Evolutionary conservation across 257 asterid genomes (phyloP).

Genomic region (Petrea volubilis): DNA sequence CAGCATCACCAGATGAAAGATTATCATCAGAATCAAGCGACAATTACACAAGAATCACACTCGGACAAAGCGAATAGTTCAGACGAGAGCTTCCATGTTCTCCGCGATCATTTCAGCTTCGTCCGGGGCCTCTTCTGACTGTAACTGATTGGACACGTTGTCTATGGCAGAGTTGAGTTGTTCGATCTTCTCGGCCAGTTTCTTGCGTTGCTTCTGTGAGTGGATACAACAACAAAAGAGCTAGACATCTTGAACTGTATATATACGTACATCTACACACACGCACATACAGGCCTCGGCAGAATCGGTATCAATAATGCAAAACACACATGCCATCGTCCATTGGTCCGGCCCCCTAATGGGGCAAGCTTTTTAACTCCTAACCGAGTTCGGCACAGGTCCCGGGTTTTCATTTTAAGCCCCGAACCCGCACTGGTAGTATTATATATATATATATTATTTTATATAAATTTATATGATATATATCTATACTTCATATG

Average conservation of each 20-base stretch:
- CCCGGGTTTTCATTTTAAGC: too few relatives aligned
- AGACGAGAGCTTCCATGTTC: slow-evolving; percentile 48
- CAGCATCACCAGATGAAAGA: not conserved
- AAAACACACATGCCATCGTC: too few relatives aligned
- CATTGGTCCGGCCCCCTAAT: too few relatives aligned
- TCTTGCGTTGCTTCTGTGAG: slow-evolving; percentile 71
- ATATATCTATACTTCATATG: too few relatives aligned
- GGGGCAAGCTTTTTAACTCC: too few relatives aligned
- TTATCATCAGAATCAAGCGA: slow-evolving; percentile 4
- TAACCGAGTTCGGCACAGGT: too few relatives aligned
- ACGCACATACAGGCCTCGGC: too few relatives aligned
- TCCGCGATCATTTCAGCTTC: slow-evolving; percentile 48
- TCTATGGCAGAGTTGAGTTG: slow-evolving; percentile 76
- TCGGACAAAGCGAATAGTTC: slow-evolving; percentile 14
- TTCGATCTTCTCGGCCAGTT: slow-evolving; percentile 64
- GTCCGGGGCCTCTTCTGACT: slow-evolving; percentile 39
- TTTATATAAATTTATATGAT: too few relatives aligned
- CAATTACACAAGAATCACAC: not conserved
- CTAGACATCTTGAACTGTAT: not conserved
- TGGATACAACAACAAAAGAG: not conserved
- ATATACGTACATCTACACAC: not conserved
- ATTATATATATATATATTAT: too few relatives aligned
- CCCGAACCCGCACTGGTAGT: too few relatives aligned
- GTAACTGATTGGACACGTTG: slow-evolving; percentile 53
- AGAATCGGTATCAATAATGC: too few relatives aligned